Evolutionary conservation across 768 basidiomycete species (phyloP).

Genomic region (Galerina marginata): DNA sequence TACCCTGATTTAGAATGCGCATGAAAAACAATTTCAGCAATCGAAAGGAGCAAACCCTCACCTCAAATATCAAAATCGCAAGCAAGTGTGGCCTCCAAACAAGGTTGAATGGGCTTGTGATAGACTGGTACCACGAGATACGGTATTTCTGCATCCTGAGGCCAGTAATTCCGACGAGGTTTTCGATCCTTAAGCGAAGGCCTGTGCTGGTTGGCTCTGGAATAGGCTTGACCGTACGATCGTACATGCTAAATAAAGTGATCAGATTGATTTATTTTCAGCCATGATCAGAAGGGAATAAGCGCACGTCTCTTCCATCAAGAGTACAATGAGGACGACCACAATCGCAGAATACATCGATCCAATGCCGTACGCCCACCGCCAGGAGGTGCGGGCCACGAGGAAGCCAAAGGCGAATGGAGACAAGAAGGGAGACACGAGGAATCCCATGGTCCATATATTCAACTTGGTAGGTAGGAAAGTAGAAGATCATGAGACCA

Average conservation of each 20-base stretch:
- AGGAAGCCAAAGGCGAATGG: conserved; percentile 75
- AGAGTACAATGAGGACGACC: conserved; percentile 59
- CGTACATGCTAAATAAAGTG: conserved; percentile 56
- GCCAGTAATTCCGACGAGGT: conserved; percentile 67
- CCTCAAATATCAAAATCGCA: conserved; percentile 57
- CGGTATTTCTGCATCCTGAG: conserved; percentile 63
- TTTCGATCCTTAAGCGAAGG: conserved; percentile 60
- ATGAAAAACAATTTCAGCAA: neutral
- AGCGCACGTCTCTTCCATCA: conserved; percentile 68
- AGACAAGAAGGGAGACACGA: conserved; percentile 67
- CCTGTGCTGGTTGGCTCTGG: conserved; percentile 49
- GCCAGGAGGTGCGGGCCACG: conserved; percentile 62
- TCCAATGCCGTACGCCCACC: conserved; percentile 75
- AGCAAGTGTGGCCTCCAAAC: conserved; percentile 69
- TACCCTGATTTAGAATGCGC: conserved; percentile 33
- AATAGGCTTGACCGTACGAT: conserved; percentile 64
- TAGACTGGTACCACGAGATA: conserved; percentile 52
- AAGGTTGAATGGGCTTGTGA: conserved; percentile 53
- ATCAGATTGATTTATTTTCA: neutral
- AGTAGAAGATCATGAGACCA: neutral
- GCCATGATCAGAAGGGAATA: neutral
- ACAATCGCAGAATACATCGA: conserved; percentile 65
- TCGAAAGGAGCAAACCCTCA: conserved; percentile 13
- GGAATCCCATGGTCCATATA: conserved; percentile 77
- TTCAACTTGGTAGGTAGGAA: conserved; percentile 49